Evolutionary conservation across 352 stramenopile species (phyloP), one percentile per base, ranked within the genome.

Genomic region (Phytopythium vexans): DNA sequence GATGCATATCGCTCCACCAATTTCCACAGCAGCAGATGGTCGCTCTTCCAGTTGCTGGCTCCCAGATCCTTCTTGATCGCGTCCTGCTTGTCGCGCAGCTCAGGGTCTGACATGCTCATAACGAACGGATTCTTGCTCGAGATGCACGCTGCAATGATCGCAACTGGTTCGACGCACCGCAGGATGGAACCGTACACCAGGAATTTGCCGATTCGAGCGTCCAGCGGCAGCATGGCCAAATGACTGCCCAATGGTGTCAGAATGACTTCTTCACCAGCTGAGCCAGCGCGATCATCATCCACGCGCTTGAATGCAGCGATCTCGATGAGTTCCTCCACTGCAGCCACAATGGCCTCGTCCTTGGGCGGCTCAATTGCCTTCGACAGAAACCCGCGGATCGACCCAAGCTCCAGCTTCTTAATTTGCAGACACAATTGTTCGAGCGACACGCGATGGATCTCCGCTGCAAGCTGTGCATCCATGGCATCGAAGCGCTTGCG

Each of bases 231-330:
- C 77, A 89, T 90, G 4, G 77, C 81, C 54, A 94, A 66, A 55
- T 92, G 79, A 14, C 81, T 81, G 3, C 97, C 97, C 0, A 99
- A 72, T 11, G 96, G 89, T 41, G 97, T 99, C 33, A 99, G 64
- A 14, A 53, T 49, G 12, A 90, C 77, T 41, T 86, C 58, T 54
- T 88, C 79, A 21, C 72, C 69, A 11, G 71, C 49, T 27, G 58
- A 54, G 6, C 6, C 34, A 15, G 40, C 42, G 9, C 31, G 32
- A 5, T 61, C 43, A 1, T 58, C 52, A 4, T 41, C 38, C 38
- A 82, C 60, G 6, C 39, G 58, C 52, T 73, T 59, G 54, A 98
- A 93, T 27, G 92, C 94, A 14, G 88, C 82, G 35, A 98, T 95
- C 37, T 86, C 77, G 6, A 94, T 65, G 9, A 98, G 77, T 39